Conservation (phyloP, 2,329 filamentous ascomycete species). For the Talaromyces pinophilus region DNA sequence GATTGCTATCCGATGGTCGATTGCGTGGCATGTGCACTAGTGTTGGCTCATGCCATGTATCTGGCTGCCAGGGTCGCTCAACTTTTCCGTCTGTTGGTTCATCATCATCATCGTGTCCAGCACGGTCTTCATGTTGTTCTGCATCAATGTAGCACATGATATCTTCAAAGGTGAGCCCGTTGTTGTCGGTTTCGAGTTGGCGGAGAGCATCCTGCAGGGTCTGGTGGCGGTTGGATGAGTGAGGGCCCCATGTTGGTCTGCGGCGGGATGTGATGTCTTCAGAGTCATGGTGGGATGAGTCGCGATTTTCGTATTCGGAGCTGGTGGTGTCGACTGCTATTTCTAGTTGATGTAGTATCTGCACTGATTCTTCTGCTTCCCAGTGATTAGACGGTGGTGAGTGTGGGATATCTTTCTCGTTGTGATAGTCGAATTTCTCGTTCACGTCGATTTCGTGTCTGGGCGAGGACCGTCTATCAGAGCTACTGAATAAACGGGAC, state of each 20-base stretch:
- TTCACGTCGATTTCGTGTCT: background rate
- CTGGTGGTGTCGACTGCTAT: background rate
- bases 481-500: slow-evolving; percentile 20
- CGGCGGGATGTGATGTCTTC: background rate
- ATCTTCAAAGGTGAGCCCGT: slow-evolving; percentile 16
- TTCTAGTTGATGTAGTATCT: background rate
- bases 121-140: background rate
- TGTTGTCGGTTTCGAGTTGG: slow-evolving; percentile 18
- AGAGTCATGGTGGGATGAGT: background rate
- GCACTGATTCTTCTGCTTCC: background rate
- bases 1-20: slow-evolving; percentile 20
- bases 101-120: background rate
- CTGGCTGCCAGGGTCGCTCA: slow-evolving; percentile 22
- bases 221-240: slow-evolving; percentile 21
- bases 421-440: background rate
- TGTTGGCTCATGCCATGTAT: slow-evolving; percentile 17
- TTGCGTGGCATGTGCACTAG: slow-evolving; percentile 4
- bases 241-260: slow-evolving; percentile 14
- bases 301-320: background rate
- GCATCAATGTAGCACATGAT: slow-evolving; percentile 9
- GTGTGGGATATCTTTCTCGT: background rate
- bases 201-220: slow-evolving; percentile 22
- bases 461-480: background rate
- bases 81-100: background rate
- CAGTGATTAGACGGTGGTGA: background rate